These are phyloP conservation scores for Ophiostoma ulmi DNA, from an alignment of 2,329 filamentous ascomycete species.

Conservation along the genomic window DNA sequence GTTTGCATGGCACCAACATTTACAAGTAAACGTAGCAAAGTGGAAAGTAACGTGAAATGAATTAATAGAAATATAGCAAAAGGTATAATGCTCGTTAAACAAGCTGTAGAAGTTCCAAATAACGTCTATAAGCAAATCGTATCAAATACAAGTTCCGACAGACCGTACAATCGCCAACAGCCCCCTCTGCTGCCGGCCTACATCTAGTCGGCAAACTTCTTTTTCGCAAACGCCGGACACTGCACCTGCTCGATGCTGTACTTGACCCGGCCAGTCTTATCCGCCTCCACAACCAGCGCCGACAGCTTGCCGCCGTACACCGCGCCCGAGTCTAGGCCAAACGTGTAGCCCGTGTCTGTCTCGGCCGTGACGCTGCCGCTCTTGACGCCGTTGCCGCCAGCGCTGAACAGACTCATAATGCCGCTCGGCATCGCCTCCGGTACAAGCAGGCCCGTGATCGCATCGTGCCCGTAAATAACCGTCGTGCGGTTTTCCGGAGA, in stretches of 20 bases:
- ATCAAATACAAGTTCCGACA: neutral
- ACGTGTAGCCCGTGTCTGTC: constrained; percentile 56
- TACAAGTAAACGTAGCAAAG: no score
- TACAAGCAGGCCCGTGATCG: constrained; percentile 60
- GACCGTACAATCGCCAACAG: neutral
- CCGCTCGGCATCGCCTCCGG: constrained; percentile 18
- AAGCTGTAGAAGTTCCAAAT: neutral
- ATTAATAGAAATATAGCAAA: neutral
- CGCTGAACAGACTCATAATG: constrained; percentile 16
- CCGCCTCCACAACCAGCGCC: constrained; percentile 65
- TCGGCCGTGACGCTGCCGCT: constrained; percentile 24
- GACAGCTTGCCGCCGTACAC: constrained; percentile 69
- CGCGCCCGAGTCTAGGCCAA: constrained; percentile 82
- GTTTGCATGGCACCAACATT: neutral
- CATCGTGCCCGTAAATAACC: constrained; percentile 85
- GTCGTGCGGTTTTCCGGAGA: constrained; percentile 46
- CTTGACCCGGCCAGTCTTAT: constrained; percentile 32
- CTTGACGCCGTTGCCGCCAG: neutral
- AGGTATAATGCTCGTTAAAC: constrained; percentile 10
- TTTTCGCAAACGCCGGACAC: constrained; percentile 33
- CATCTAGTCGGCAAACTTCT: constrained; percentile 17
- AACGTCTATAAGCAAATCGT: neutral
- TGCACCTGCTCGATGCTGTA: constrained; percentile 41
- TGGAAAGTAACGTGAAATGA: neutral
- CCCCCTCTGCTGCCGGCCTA: no score